Percentiles rank a stretch among this genome's conserved stretches.
Evolutionary conservation across 371 early-diverging fungal genomes (phyloP).

Genomic region (Lichtheimia ramosa): DNA sequence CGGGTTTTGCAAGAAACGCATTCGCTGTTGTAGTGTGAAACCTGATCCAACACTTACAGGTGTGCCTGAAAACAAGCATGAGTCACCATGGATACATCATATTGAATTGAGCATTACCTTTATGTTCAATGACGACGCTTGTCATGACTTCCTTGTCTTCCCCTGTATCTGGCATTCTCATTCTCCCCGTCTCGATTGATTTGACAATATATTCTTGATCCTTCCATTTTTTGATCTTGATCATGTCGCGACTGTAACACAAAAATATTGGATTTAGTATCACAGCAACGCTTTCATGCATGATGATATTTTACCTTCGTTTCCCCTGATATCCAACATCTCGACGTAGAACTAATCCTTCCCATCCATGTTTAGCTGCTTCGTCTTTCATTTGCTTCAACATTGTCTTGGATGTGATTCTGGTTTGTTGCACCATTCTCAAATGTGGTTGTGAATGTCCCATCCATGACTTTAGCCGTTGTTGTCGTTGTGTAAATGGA

Average conservation of each 20-base stretch:
- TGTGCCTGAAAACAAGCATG: constrained; percentile 15
- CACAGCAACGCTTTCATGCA: too few relatives aligned
- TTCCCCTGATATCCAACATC: constrained; percentile 56
- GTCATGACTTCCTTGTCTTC: constrained; percentile 43
- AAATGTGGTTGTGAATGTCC: constrained; percentile 19
- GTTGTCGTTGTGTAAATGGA: constrained; percentile 34
- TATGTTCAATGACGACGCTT: constrained; percentile 51
- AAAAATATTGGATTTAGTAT: neutral
- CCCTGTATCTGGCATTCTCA: constrained; percentile 51
- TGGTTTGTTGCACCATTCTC: constrained; percentile 33
- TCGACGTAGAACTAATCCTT: constrained; percentile 58
- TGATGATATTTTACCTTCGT: constrained; percentile 36
- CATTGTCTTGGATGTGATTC: constrained; percentile 23
- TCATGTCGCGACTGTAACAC: constrained; percentile 39
- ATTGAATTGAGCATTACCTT: constrained; percentile 20
- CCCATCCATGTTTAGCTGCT: constrained; percentile 50
- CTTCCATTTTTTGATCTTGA: constrained; percentile 61
- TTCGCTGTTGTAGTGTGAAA: constrained; percentile 44
- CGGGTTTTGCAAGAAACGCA: constrained; percentile 45
- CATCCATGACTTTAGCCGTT: constrained; percentile 18
- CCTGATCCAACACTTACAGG: constrained; percentile 62
- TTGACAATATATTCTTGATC: constrained; percentile 58
- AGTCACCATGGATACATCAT: neutral
- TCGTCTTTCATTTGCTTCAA: constrained; percentile 27
- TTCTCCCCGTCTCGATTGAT: constrained; percentile 46